Conservation (phyloP, 495 filamentous ascomycete genomes). For the Ramalina intermedia region DNA sequence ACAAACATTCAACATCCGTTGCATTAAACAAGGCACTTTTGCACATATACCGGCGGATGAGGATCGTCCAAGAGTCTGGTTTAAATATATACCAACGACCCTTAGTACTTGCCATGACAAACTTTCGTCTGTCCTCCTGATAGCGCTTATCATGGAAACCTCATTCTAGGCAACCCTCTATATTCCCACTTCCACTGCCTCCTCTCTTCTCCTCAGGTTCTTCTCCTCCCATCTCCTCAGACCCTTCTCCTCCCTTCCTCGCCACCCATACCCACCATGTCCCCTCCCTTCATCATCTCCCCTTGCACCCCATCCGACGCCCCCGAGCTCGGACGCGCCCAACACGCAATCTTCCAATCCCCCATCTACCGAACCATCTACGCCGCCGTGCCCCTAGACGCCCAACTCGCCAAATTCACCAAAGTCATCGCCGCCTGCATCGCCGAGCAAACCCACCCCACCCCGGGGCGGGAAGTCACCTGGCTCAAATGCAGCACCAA, state of each 20-base stretch:
- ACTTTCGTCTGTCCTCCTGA: background rate
- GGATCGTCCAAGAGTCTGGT: too few relatives aligned
- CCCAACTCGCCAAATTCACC: background rate
- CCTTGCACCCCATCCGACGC: constrained; percentile 3
- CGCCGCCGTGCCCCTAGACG: background rate
- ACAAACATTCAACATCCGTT: too few relatives aligned
- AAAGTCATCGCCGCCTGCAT: background rate
- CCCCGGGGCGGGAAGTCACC: background rate
- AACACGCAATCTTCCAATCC: background rate
- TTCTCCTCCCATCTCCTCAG: too few relatives aligned
- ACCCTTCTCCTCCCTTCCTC: background rate
- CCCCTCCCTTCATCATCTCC: background rate
- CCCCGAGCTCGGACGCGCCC: background rate
- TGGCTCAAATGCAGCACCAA: background rate
- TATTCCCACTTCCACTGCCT: background rate
- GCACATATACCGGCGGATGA: too few relatives aligned
- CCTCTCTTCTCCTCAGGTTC: background rate
- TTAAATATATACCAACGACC: too few relatives aligned
- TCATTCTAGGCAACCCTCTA: background rate
- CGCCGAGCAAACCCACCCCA: background rate
- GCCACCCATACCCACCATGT: background rate
- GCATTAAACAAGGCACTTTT: too few relatives aligned
- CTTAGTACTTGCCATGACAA: too few relatives aligned
- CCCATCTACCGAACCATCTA: background rate
- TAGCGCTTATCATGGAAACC: background rate